Base-by-base conservation (phyloP, 768 basidiomycete species). In the Leccinum variicolor region DNA sequence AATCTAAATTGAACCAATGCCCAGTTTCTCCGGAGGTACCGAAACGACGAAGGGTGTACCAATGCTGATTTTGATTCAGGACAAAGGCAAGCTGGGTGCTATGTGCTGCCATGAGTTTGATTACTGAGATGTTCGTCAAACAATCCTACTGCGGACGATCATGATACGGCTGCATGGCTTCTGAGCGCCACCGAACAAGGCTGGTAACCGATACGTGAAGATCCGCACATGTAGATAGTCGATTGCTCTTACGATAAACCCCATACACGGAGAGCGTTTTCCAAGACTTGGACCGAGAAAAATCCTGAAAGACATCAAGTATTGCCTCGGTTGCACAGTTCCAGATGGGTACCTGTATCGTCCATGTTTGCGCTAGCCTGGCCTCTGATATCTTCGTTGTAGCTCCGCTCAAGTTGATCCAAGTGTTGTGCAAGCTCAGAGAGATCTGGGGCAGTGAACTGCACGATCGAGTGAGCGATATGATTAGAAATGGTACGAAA, bases 1-100 rank as follows among this genome's bases (percentile, higher is more conserved):
- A 94, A 67, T 95, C 89, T 10, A 96, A 78, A 69, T 95, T 93
- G 74, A 91, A 94, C 92, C 92, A 94, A 69, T 91, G 85, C 13
- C 83, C 86, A 52, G 77, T 74, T 48, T 68, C 62, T 17, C 72
- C 73, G 15, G 81, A 76, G 53, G 65, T 69, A 19, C 91, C 92
- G 66, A 95, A 95, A 19, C 89, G 84, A 47, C 92, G 85, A 31
- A 93, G 77, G 9, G 92, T 88, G 67, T 90, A 91, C 94, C 94
- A 97, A 65, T 96, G 94, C 53, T 90, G 86, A 49, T 87, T 77
- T 47, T 88, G 81, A 68, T 97, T 92, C 33, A 97, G 81, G 56
- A 97, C 87, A 68, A 94, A 97, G 3, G 85, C 94, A 31, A 89
- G 81, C 69, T 96, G 92, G 7, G 81, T 78, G 65, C 94, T 95